Evolutionary conservation across 805 yeast genomes (phyloP), one percentile per base, ranked within the genome.

Genomic region (Schizosaccharomyces japonicus): DNA sequence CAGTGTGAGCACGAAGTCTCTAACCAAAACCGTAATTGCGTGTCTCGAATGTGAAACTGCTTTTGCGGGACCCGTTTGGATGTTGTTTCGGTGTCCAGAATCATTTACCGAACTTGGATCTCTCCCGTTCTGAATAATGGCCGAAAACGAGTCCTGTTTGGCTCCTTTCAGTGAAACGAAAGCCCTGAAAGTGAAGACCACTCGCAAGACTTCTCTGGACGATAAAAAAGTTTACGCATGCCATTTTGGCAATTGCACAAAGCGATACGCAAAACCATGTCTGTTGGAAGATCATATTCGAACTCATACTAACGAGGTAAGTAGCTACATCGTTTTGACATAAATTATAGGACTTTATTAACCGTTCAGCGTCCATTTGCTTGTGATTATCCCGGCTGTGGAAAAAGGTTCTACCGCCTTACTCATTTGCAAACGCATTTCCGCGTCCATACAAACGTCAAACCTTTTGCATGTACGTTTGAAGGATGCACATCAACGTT

Each of bases 181-280:
- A n/a, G n/a, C n/a, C n/a, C n/a, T n/a, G n/a, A n/a, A n/a, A n/a
- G n/a, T n/a, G n/a, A n/a, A n/a, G n/a, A n/a, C n/a, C n/a, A n/a
- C n/a, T n/a, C n/a, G n/a, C n/a, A n/a, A n/a, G n/a, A n/a, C n/a
- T n/a, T n/a, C n/a, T n/a, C n/a, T n/a, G 6, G 25, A n/a, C 17
- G 23, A 7, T 6, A 19, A 36, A 36, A 36, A 1, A n/a, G n/a
- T 10, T 19, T 36, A 19, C 23, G 27, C 25, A 19, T 87, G 96
- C 59, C 70, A 68, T 17, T 70, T 66, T 50, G 70, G 66, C 4
- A 77, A 71, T 2, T 90, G 96, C 56, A 70, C 63, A 28, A 87
- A 83, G 59, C 70, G 80, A 1, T 87, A 83, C 56, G 65, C 79
- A 4, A 68, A 87, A 45, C 95, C 95, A 0, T 76, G 92, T 1